A percentile compares a stretch with the other conserved stretches of the same genome.
These are phyloP conservation scores for Clonostachys chloroleuca DNA, from an alignment of 2,329 filamentous ascomycete species.

Conservation along the genomic window DNA sequence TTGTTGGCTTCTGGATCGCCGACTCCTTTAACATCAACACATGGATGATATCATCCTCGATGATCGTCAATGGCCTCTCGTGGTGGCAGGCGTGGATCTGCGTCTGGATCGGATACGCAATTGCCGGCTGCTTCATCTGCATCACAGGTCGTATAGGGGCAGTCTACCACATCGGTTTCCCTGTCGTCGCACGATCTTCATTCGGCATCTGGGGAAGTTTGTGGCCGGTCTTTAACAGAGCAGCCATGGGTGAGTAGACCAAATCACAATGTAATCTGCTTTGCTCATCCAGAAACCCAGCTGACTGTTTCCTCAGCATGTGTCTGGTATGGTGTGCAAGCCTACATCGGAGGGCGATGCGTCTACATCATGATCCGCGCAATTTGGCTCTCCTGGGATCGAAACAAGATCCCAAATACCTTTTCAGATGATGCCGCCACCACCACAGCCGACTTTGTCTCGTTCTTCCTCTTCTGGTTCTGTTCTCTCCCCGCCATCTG, in stretches of 20 bases:
- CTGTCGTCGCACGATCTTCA: slow-evolving; percentile 70
- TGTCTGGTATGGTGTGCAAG: slow-evolving; percentile 83
- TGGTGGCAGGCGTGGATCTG: slow-evolving; percentile 94
- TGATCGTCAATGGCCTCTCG: slow-evolving; percentile 72
- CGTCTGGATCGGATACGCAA: slow-evolving; percentile 80
- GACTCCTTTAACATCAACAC: slow-evolving; percentile 88
- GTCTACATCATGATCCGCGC: slow-evolving; percentile 84
- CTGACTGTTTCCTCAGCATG: slow-evolving; percentile 42
- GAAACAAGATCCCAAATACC: slow-evolving; percentile 56
- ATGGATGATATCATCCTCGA: slow-evolving; percentile 88
- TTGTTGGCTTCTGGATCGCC: slow-evolving; percentile 82
- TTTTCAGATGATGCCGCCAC: slow-evolving; percentile 65
- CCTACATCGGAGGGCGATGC: slow-evolving; percentile 81
- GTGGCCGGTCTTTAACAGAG: slow-evolving; percentile 86
- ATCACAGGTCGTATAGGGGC: slow-evolving; percentile 80
- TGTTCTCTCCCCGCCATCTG: slow-evolving; percentile 78
- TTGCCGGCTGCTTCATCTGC: slow-evolving; percentile 72
- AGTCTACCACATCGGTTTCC: slow-evolving; percentile 85
- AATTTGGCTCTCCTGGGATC: slow-evolving; percentile 70
- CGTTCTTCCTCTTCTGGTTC: slow-evolving; percentile 86
- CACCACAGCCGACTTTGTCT: slow-evolving; percentile 69
- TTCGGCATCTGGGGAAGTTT: slow-evolving; percentile 88
- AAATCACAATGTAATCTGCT: too few relatives aligned
- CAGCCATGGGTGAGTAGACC: slow-evolving; percentile 57
- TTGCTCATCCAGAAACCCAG: not conserved